Base-by-base conservation (phyloP, 805 yeast species). In the Soucietia sequanensis region DNA sequence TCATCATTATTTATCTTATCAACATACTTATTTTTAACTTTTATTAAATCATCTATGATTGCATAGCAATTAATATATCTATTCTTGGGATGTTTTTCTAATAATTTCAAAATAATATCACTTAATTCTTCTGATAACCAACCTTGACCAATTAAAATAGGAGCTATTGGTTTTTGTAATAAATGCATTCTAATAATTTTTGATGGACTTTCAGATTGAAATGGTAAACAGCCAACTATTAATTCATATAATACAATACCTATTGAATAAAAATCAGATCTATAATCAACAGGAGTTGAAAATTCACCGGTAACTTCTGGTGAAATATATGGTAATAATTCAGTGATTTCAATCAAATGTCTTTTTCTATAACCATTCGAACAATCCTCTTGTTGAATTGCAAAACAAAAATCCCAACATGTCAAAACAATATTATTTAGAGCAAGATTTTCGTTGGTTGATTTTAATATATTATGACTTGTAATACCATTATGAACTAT, bases 231-330 rank as follows among this genome's bases (percentile, higher is more conserved):
- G 1, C 78, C 76, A 11, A 70, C 60, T 9, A 74, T 37, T n/a
- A 71, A 37, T 34, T 74, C 76, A 41, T 75, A 75, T 13, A 75
- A 38, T 6, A 75, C 65, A n/a, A 74, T 60, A 23, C 80, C 80
- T 7, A 72, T 33, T 19, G 74, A 60, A 48, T 74, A 75, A 30
- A 72, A 58, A 46, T 75, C 80, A 0, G 79, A 61, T 30, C 75
- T 55, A 44, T 54, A 65, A 40, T 75, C 78, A 14, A 70, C 72
- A 4, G 60, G 49, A 10, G 60, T 48, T 20, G 54, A 54, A 8
- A 48, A 39, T 18, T 62, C 65, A 1, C 74, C 70, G 16, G 72
- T 62, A 5, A 67, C 60, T 47, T 75, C 80, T 1, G 80, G 80
- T 1, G 78, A 68, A 41, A 72, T 64, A 42, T 66, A 75, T 1